Evolutionary conservation across 2,329 filamentous ascomycete genomes (phyloP), one percentile per base, ranked within the genome.

Genomic region (Elsinoe fawcettii): DNA sequence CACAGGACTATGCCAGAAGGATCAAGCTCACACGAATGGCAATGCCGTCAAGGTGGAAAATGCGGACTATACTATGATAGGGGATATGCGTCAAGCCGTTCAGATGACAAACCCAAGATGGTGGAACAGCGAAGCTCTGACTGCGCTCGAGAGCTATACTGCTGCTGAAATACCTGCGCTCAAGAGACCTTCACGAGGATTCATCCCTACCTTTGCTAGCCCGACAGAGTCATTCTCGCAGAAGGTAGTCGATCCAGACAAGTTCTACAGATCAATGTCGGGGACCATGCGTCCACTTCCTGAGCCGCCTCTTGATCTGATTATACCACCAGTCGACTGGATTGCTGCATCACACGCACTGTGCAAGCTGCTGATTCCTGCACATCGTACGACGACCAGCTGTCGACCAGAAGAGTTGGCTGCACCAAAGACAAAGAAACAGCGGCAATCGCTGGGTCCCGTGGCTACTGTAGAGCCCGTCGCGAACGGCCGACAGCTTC

Each of bases 161-260:
- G 76, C 76, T 54, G 72, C 75, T 11, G 73, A 76, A n/a, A 75
- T 77, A 2, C 71, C 77, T 4, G 70, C 74, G 6, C 76, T 77
- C 57, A 82, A 69, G 65, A 84, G 82, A 65, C 70, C 77, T 12
- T 81, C 83, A 25, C 74, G 74, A 59, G 75, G 78, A 12, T 80
- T 80, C 20, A 67, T 75, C 7, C 85, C 88, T 1, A 91, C 88
- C 1, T 96, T 91, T 71, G 90, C 84, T 2, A 89, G 90, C 1
- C 89, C 91, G 0, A 97, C 92, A 0, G 87, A 92, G 60, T 88
- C 92, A 0, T 97, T 90, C 41, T 83, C 84, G 1, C 89, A 90
- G 22, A 95, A 89, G 70, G 84, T 89, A 9, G 78, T 87, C 0
- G 81, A 87, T 46, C 80, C 85, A 1, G 75, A 83, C 7, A 86